Evolutionary conservation across 192 early-diverging fungal species (phyloP), one percentile per base, ranked within the genome.

Genomic region (Dissophora ornata): DNA sequence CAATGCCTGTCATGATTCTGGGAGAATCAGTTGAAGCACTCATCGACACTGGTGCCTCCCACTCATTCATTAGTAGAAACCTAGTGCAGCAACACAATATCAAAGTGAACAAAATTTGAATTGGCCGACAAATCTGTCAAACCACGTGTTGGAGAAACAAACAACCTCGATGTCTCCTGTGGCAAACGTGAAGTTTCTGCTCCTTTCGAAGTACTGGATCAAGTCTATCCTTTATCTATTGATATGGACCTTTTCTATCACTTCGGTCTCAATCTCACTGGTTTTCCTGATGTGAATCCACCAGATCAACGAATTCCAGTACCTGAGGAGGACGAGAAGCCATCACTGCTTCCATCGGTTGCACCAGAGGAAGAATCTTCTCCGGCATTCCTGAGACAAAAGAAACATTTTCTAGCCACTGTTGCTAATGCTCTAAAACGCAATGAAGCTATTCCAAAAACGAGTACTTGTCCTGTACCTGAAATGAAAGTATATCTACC

Each of bases 181-280:
- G 47, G 24, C 9, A 22, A 12, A n/a, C 30, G 30, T 16, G 26
- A 34, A n/a, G 30, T 54, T 34, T 54, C 26, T 32, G 52, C 52
- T 19, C 52, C 52, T 19, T 54, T 21, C 52, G 52, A 54, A 16
- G 52, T 54, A 9, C 30, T 54, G 16, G 33, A 54, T 21, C 52
- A 54, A 34, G 13, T 34, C 16, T 29, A 54, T 54, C 30, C 52
- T n/a, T 12, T 54, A 6, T 30, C 32, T n/a, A 54, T 54, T 34
- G 52, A 21, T 34, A 54, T 54, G 52, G 52, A 54, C 22, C 33
- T 34, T n/a, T 54, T 54, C 30, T 29, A 54, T 54, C 52, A 32
- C 18, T 54, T 32, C 30, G 52, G 52, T 32, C 34, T 54, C 52
- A 54, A 34, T n/a, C 30, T 54, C 4, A 22, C 19, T 21, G 52